A percentile compares a stretch with the other conserved stretches of the same genome.
Evolutionary conservation across 108 stramenopile genomes (phyloP).

Genomic region (Skeletonema grethae): DNA sequence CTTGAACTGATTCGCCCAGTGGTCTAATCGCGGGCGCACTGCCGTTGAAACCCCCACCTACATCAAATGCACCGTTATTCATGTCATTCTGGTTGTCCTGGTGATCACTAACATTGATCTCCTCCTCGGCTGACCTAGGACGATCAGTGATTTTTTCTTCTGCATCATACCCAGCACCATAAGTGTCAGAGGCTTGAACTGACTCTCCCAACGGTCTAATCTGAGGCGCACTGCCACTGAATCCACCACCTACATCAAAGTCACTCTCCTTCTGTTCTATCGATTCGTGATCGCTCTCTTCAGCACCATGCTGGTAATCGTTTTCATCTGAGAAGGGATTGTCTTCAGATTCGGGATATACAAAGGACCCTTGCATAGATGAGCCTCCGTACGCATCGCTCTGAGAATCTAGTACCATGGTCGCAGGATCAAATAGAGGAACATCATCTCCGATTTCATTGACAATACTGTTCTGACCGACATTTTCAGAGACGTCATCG

Average conservation of each 20-base stretch:
- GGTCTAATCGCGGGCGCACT: conserved; percentile 1
- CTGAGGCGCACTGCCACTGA: background rate
- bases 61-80: conserved; percentile 2
- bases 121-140: background rate
- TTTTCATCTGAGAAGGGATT: conserved; percentile 24
- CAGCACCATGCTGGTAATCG: background rate
- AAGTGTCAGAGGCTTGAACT: background rate
- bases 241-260: background rate
- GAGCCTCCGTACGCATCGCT: conserved; percentile 9
- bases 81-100: background rate
- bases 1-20: background rate
- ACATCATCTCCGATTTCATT: background rate
- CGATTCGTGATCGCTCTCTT: background rate
- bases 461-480: background rate
- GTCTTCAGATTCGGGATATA: background rate
- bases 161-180: background rate
- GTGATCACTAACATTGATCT: background rate
- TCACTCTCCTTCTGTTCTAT: background rate
- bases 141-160: background rate
- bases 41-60: conserved; percentile 5
- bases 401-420: background rate
- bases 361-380: background rate
- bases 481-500: background rate
- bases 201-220: background rate
- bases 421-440: background rate